Base-by-base conservation (phyloP, 495 filamentous ascomycete genomes). In the Bacidia gigantensis region DNA sequence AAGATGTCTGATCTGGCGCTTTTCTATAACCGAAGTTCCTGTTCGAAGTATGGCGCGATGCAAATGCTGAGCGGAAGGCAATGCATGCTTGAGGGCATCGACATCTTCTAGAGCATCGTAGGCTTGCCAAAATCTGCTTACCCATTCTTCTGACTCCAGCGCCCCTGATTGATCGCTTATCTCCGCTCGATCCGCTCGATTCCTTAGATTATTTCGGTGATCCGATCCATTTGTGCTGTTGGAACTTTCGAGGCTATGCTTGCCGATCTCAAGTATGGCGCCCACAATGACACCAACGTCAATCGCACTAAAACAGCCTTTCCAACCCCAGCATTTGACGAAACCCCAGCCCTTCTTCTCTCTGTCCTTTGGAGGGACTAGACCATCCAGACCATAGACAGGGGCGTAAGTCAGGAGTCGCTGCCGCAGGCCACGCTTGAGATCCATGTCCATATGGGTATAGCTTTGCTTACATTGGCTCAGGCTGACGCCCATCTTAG, bases 371-470 rank as follows among this genome's bases (percentile, higher is more conserved):
- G 73, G 68, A 2, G 89, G 90, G 2, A 97, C 89, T 46, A 98
- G 76, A 20, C 87, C 93, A 60, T 96, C 88, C 10, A 98, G 74
- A 25, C 89, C 88, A 65, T 96, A 97, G 54, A 89, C 68, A 1
- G 87, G 84, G 0, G 88, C 88, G 59, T 94, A 95, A 55, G 87
- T 89, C 35, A 95, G 74, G 1, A 98, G 72, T 43, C 90, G 83
- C 46, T 82, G 75, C n/a, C 89, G 81, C 21, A 98, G 69, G 11
- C 84, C 85, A 21, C 86, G 81, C 67, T 98, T 98, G 35, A 98
- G 69, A 61, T 92, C 81, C 85, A 97, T 90, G 63, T 98, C 93
- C 88, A 98, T 95, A 66, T 98, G 92, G 1, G 89, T 86, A 64
- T 98, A 98, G 60, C 77, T 89, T 64, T 96, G 89, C 56, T 87